Conservation (phyloP, 108 stramenopile genomes). For the Nannochloropsis salina region DNA sequence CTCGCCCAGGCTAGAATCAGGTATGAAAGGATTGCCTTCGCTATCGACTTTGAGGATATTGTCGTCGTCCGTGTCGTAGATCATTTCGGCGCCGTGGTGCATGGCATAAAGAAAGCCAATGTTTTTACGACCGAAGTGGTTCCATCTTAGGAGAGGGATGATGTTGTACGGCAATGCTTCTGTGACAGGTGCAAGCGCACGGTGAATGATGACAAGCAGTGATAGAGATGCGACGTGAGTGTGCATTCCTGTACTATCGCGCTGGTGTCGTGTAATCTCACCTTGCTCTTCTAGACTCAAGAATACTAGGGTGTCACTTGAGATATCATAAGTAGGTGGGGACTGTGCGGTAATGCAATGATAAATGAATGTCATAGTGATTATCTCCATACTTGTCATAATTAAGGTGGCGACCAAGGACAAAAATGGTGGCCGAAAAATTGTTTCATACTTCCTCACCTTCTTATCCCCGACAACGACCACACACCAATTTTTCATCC, state of each 20-base stretch:
- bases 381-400: neutral
- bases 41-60: constrained; percentile 42
- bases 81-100: constrained; percentile 52
- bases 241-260: neutral
- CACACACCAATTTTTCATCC: constrained; percentile 50
- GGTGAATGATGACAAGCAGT: neutral
- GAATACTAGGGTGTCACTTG: neutral
- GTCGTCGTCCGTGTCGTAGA: constrained; percentile 65
- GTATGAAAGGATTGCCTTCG: constrained; percentile 24
- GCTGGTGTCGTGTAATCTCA: neutral
- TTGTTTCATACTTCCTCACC: constrained; percentile 23
- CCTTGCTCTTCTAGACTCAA: neutral
- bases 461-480: constrained; percentile 61
- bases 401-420: neutral
- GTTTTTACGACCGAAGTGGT: constrained; percentile 62
- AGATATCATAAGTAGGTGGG: neutral
- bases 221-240: neutral
- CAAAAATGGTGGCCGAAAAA: neutral
- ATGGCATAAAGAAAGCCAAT: constrained; percentile 61
- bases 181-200: neutral
- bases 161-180: constrained; percentile 38
- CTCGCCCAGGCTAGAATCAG: neutral
- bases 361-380: neutral
- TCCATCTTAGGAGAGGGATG: constrained; percentile 42
- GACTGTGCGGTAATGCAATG: neutral